Percentiles rank a stretch among this genome's conserved stretches.
phyloP scores from a whole-genome alignment of 805 yeast species.

The Metschnikowia kunwiensis region DNA sequence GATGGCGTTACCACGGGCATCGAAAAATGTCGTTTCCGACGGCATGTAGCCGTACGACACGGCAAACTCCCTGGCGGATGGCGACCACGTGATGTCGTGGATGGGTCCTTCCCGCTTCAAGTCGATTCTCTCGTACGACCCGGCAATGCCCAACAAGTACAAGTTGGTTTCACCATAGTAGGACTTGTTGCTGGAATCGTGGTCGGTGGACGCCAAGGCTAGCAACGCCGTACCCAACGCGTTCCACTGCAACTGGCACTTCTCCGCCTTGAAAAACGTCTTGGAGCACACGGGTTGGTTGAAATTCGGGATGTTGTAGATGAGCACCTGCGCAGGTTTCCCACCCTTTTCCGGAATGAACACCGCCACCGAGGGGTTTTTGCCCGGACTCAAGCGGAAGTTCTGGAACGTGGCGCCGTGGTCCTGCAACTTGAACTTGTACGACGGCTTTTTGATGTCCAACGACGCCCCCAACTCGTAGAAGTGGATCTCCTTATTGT shows the following conservation, averaged over 20 bases:
- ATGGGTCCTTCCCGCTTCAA: conserved; percentile 94
- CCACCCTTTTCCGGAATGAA: conserved; percentile 85
- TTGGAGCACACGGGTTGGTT: conserved; percentile 78
- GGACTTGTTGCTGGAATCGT: conserved; percentile 87
- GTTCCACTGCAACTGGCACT: conserved; percentile 92
- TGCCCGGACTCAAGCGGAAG: conserved; percentile 80
- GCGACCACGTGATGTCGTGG: conserved; percentile 97
- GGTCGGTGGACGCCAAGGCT: conserved; percentile 93
- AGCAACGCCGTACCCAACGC: conserved; percentile 88
- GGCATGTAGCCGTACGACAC: conserved; percentile 98
- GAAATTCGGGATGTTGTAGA: conserved; percentile 76
- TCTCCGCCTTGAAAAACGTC: conserved; percentile 92
- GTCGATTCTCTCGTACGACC: conserved; percentile 83
- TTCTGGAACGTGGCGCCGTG: conserved; percentile 48
- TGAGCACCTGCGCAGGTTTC: conserved; percentile 83
- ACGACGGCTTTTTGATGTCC: conserved; percentile 48
- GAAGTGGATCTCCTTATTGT: conserved; percentile 64
- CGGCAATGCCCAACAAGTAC: conserved; percentile 87
- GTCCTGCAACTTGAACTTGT: conserved; percentile 53
- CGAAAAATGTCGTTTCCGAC: conserved; percentile 89
- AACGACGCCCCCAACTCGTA: conserved; percentile 45
- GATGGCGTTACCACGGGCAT: conserved; percentile 85
- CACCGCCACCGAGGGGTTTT: conserved; percentile 84
- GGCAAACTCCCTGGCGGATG: conserved; percentile 93
- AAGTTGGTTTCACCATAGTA: conserved; percentile 96